Evolutionary conservation across 164 flowering plant species (phyloP), one percentile per base, ranked within the genome.

Genomic region (Aristolochia contorta): DNA sequence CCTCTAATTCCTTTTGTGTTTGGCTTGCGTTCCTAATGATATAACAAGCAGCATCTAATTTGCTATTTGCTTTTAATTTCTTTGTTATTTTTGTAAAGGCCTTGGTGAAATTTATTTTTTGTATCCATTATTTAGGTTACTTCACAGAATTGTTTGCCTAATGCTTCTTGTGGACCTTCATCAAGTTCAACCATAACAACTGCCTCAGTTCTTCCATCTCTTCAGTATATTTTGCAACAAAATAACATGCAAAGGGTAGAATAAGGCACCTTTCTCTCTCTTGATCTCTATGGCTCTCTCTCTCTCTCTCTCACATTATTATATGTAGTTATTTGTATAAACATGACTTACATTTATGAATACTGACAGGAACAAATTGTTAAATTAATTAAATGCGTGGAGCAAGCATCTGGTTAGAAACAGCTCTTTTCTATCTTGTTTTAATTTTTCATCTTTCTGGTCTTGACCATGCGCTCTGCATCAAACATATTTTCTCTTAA

Each of bases 221-320:
- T 91, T 78, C 97, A 88, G 30, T 71, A 56, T 61, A 72, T 82
- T 59, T 69, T 82, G 72, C 83, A 77, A 69, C 84, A 80, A 47
- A 85, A 81, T 52, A 52, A 72, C 45, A 71, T 76, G 76, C 84
- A 81, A 65, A 75, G 77, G 80, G 91, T 85, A 14, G 53, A 37
- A 75, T 16, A 27, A 21, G 7, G 18, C 59, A 46, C 24, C 6
- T n/a, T n/a, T n/a, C n/a, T n/a, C n/a, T n/a, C n/a, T n/a, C n/a
- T n/a, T n/a, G n/a, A n/a, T n/a, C n/a, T n/a, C n/a, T n/a, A n/a
- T n/a, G n/a, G 16, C 30, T 24, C 2, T 25, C 32, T 37, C 37
- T 23, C 19, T 6, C 21, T 16, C 45, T 30, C 9, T 6, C 45
- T 56, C 12, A 27, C 19, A 25, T 32, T 9, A 32, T 22, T 56